Base-by-base conservation (phyloP, 768 basidiomycete species). In the Naganishia vaughanmartiniae region DNA sequence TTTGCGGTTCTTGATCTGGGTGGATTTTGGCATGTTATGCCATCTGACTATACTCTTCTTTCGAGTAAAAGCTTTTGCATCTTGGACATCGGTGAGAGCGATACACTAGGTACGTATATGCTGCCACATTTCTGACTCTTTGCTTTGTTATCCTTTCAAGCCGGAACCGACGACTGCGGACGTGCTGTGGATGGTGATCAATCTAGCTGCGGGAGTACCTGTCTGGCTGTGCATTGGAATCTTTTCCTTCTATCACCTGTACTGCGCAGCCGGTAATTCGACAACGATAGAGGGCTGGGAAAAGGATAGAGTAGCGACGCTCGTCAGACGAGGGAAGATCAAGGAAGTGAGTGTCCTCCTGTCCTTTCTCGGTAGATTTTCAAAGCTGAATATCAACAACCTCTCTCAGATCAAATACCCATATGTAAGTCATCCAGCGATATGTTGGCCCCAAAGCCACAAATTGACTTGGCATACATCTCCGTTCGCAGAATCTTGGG, bases 271-370 rank as follows among this genome's bases (percentile, higher is more conserved):
- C 7, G 85, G 85, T 12, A 99, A 99, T 80, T 87, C 89, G 1
- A 99, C 95, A 0, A 98, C 96, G 0, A 97, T 99, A 60, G 96
- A 99, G 82, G 88, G 90, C 0, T 95, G 92, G 91, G 96, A 99
- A 81, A 98, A 98, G 82, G 93, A 98, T 77, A 94, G 90, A 81
- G 92, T 88, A 0, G 89, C 93, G 5, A 90, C 87, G 0, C 85
- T 99, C 74, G 87, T 91, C 63, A 87, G 90, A 24, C 84, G 89
- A 69, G 95, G 94, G 6, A 91, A 90, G 80, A 89, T 97, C 69
- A 87, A 85, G 63, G 90, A 93, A 82, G 90, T 71, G 30, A 36
- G 57, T 58, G 5, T 15, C 34, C 26, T 14, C 39, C 14, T 36
- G 0, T 34, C 54, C 31, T 21, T 15, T 36, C 34, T 34, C 7